Base-by-base conservation (phyloP, 768 basidiomycete genomes). In the Amyloporia xantha region DNA sequence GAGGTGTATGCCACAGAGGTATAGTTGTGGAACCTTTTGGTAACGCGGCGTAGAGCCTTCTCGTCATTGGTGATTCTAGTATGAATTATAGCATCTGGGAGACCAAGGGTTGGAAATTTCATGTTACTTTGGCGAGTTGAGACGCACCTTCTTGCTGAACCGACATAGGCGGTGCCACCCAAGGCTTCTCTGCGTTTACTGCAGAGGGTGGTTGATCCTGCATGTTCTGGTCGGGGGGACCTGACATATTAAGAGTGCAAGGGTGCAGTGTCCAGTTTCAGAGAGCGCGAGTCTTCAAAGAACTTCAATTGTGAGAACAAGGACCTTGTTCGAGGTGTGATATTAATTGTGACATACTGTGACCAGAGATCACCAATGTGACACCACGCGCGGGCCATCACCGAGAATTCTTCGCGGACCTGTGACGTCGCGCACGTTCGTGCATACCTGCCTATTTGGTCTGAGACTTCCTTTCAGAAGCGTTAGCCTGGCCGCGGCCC, bases 1-100 rank as follows among this genome's bases (percentile, higher is more conserved):
- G 78, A 71, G 15, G 74, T 56, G 62, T 80, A 72, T 15, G 79
- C 76, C 3, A 81, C 68, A 4, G 79, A 71, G 15, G 80, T 74
- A 55, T 89, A 90, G 52, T 69, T 75, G 69, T 87, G 84, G 62
- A 90, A 91, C 62, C 84, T 86, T 69, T 87, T 88, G 49, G 88
- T 79, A 27, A 91, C 77, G 38, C 87, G 80, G 30, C 83, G 79
- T 23, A 92, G 71, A 20, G 81, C 79, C 12, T 86, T 79, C 66
- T 91, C 88, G 56, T 91, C 88, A 60, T 90, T 85, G 17, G 81
- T 82, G 54, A 91, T 89, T 45, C 90, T 79, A 1, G 84, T 76
- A 59, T 86, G 81, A 41, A 90, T 88, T 56, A 91, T 81, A 47
- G 78, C 76, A 68, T 92, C 90, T 91, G 47, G 15, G 35, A 0